Evolutionary conservation across 73 alveolate genomes (phyloP).

Genomic region (Paramecium pentaurelia): DNA sequence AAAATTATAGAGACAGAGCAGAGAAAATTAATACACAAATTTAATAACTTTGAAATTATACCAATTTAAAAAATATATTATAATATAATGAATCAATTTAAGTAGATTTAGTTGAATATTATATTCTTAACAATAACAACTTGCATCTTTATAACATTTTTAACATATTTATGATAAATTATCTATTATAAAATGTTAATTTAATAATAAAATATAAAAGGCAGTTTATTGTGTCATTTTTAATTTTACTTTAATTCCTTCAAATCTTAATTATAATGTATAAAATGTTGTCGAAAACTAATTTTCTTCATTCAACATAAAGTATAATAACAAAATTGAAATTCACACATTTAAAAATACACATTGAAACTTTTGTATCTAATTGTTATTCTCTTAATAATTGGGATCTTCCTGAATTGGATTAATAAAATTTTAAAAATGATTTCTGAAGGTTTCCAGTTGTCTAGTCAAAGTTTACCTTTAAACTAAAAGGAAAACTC

Average conservation of each 20-base stretch:
- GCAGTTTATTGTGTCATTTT: not conserved
- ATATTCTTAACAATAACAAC: not conserved
- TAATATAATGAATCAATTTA: not conserved
- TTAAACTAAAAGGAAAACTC: not conserved
- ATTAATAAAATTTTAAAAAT: not conserved
- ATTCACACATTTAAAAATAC: not conserved
- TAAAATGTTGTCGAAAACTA: not conserved
- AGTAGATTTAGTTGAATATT: not conserved
- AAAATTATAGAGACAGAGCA: not conserved
- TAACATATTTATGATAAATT: too few species aligned
- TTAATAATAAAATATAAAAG: not conserved
- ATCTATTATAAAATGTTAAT: too few species aligned
- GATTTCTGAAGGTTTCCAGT: not conserved
- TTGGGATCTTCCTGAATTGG: not conserved
- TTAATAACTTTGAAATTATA: not conserved
- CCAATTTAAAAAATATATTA: not conserved
- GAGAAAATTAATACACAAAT: not conserved
- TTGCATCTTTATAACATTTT: too few species aligned
- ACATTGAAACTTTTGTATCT: not conserved
- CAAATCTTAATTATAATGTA: not conserved
- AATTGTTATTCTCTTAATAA: not conserved
- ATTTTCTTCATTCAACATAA: not conserved
- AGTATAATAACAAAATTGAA: not conserved
- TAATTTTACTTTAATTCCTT: not conserved
- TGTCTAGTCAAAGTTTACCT: not conserved